Evolutionary conservation across 208 protist species (phyloP), one percentile per base, ranked within the genome.

Genomic region (Wallacemonas sp.): DNA sequence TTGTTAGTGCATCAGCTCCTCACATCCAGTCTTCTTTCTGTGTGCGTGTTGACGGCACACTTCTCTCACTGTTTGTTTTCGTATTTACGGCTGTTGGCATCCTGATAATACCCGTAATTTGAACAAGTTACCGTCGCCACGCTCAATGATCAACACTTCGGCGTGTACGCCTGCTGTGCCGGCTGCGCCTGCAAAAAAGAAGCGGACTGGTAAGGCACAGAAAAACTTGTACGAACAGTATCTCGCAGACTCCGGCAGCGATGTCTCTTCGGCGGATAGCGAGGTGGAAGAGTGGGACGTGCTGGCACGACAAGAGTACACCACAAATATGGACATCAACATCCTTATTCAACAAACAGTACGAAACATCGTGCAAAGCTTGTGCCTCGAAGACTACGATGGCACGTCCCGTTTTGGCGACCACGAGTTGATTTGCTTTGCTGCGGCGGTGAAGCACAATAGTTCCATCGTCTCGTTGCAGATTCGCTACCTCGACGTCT

Each of bases 391-490:
- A 34, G 80, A 87, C 37, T 69, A 77, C 24, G 85, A 89, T 36
- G 74, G 76, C 24, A 53, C 76, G 13, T 64, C 68, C 4, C 68
- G 39, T 6, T 94, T 94, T 81, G 69, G 77, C 37, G 88, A 94
- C 54, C 64, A 76, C 46, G 82, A 94, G 38, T 53, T 91, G 5
- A 86, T 81, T 37, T 89, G 85, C 52, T 91, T 94, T 74, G 78
- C 78, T 22, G 88, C 81, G 8, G 88, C 84, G 0, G 53, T 94
- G 21, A 89, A 85, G 46, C 69, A 90, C 57, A 94, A 94, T 66
- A 87, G 74, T 53, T 90, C 84, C 30, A 89, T 94, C 60, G 48
- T 94, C 33, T 91, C 88, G 9, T 62, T 94, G 38, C 84, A 91
- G 62, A 91, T 94, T 44, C 73, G 80, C 10, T 91, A 90, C 53